Percentiles rank a stretch among this genome's conserved stretches.
Conservation (phyloP, 768 basidiomycete species). For the Collybia mongolica region DNA sequence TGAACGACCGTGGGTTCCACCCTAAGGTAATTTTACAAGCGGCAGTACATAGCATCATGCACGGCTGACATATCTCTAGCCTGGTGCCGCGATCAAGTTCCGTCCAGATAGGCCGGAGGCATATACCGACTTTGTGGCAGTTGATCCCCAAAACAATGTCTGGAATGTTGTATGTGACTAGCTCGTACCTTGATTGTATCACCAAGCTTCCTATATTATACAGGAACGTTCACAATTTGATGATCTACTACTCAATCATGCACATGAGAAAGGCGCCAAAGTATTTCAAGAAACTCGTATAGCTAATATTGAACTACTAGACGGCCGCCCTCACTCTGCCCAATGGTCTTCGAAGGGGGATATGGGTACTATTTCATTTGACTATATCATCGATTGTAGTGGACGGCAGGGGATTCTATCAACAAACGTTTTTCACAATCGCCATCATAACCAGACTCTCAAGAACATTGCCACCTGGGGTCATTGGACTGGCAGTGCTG, state of each 20-base stretch:
- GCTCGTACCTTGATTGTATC: background rate
- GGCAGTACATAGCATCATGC: background rate
- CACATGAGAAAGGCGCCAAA: slow-evolving; percentile 25
- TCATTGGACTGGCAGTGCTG: slow-evolving; percentile 29
- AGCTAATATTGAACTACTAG: slow-evolving; percentile 22
- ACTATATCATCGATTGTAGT: slow-evolving; percentile 34
- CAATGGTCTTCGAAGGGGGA: slow-evolving; percentile 11
- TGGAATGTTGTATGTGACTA: slow-evolving; percentile 34
- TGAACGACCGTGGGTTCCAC: slow-evolving; percentile 29
- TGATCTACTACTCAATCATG: slow-evolving; percentile 32
- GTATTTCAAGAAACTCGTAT: slow-evolving; percentile 33
- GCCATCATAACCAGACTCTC: slow-evolving; percentile 28
- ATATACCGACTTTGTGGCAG: slow-evolving; percentile 33
- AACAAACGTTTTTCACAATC: slow-evolving; percentile 32
- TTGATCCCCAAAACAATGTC: slow-evolving; percentile 23
- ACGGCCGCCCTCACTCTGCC: slow-evolving; percentile 10
- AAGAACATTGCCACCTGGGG: slow-evolving; percentile 34
- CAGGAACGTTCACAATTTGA: slow-evolving; percentile 36
- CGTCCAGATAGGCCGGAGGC: slow-evolving; percentile 35
- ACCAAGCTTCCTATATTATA: background rate
- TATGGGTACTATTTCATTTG: slow-evolving; percentile 27
- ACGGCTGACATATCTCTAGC: slow-evolving; percentile 18
- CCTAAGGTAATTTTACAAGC: slow-evolving; percentile 22
- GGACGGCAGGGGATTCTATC: slow-evolving; percentile 35
- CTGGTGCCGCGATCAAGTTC: slow-evolving; percentile 40